Percentiles rank a stretch among this genome's conserved stretches.
Conservation (phyloP, 352 stramenopile genomes). For the Phytophthora hybrid region DNA sequence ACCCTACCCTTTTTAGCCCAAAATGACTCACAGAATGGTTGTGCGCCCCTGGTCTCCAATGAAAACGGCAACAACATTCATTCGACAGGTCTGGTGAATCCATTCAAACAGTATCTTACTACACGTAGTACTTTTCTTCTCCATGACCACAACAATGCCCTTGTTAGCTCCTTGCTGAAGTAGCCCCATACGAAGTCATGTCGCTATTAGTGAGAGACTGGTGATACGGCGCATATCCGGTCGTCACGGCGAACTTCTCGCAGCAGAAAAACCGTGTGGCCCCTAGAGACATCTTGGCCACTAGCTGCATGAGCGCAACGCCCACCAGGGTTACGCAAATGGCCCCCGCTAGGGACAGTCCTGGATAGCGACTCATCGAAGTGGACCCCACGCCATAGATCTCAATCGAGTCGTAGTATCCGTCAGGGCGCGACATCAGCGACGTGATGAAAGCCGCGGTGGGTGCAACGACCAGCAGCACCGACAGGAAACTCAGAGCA, state of each 20-base stretch:
- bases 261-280: conserved; percentile 63
- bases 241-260: conserved; percentile 45
- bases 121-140: too few species aligned
- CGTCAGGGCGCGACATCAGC: conserved; percentile 12
- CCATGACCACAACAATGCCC: background rate
- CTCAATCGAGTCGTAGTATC: conserved; percentile 30
- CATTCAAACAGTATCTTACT: background rate
- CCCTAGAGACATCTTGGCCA: conserved; percentile 49
- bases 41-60: background rate
- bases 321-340: conserved; percentile 58
- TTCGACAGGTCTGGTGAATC: background rate
- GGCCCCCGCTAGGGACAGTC: conserved; percentile 33
- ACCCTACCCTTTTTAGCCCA: too few species aligned
- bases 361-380: conserved; percentile 30
- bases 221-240: conserved; percentile 12
- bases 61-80: background rate
- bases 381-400: conserved; percentile 31
- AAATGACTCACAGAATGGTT: too few species aligned
- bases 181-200: conserved; percentile 35
- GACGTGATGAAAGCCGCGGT: conserved; percentile 41
- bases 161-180: conserved; percentile 20
- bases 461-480: conserved; percentile 43
- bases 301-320: conserved; percentile 59
- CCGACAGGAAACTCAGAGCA: conserved; percentile 43
- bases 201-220: conserved; percentile 12